Evolutionary conservation across 345 rosid species (phyloP), one percentile per base, ranked within the genome.

Genomic region (Pelargonium nanum): DNA sequence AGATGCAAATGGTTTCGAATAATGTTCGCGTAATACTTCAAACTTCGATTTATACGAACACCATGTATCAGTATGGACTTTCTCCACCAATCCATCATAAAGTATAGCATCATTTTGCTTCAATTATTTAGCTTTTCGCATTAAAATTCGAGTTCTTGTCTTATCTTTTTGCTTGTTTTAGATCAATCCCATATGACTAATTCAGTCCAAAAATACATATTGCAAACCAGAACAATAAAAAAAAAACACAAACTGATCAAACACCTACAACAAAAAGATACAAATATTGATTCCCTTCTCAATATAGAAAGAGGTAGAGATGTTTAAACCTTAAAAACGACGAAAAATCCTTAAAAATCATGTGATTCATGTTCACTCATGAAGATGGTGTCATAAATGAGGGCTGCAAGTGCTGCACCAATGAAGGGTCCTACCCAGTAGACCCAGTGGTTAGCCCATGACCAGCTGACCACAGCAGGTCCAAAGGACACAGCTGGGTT

Each of bases 401-500:
- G 32, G 25, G 75, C 83, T 0, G 90, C 90, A 40, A 85, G 64
- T 1, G 75, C 85, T 19, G 83, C 87, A 0, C 91, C 91, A 16
- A 82, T 23, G 26, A 85, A 48, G 3, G 91, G 91, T 1, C 91
- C 91, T 4, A 70, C 63, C 91, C 91, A 85, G 70, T 80, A 85
- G 24, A 82, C 85, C 91, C 91, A 85, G 61, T 85, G 91, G 70
- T 73, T 65, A 13, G 72, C 52, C 91, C 91, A 85, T 19, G 80
- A 73, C 87, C 91, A 77, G 82, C 87, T 82, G 15, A 85, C 87
- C 70, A 85, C 79, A 1, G 87, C 91, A 1, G 91, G 91, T 4
- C 91, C 91, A 21, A 85, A 85, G 1, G 87, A 82, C 16, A 85
- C 87, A 0, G 91, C 91, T 0, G 91, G 91, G 87, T 85, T 85